Conservation (phyloP, 805 yeast species). For the Candida chilensis region DNA sequence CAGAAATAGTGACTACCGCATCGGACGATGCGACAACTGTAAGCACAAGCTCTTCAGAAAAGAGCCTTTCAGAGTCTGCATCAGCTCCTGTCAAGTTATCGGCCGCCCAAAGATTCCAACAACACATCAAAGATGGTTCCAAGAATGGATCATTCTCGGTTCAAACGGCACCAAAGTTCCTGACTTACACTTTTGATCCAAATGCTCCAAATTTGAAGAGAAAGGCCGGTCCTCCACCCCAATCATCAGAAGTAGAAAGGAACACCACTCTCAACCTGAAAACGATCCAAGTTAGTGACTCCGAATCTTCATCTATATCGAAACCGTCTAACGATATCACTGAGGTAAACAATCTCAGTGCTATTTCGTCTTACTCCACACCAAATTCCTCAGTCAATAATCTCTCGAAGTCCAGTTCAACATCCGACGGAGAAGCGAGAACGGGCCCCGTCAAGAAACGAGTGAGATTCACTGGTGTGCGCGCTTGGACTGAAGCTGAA, state of each 20-base stretch:
- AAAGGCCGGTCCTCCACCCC: too few relatives aligned
- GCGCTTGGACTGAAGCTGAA: conserved; percentile 40
- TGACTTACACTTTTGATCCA: conserved; percentile 29
- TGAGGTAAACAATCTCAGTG: background rate
- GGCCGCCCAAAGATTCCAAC: conserved; percentile 28
- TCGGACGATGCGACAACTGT: too few relatives aligned
- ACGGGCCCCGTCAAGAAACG: conserved; percentile 16
- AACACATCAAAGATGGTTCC: conserved; percentile 26
- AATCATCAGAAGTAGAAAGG: conserved; percentile 7
- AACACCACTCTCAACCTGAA: too few relatives aligned
- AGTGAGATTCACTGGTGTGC: conserved; percentile 45
- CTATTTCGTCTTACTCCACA: conserved; percentile 1
- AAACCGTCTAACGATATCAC: background rate
- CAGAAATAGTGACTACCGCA: too few relatives aligned
- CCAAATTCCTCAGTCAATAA: conserved; percentile 7
- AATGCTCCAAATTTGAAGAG: conserved; percentile 14
- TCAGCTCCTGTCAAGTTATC: conserved; percentile 10
- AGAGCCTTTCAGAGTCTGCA: too few relatives aligned
- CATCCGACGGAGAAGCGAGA: too few relatives aligned
- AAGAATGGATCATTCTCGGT: conserved; percentile 24
- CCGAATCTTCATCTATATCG: background rate
- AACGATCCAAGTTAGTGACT: too few relatives aligned
- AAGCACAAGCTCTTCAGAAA: too few relatives aligned
- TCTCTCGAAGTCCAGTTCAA: background rate
- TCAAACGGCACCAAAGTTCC: conserved; percentile 23